phyloP scores from a whole-genome alignment of 2,329 filamentous ascomycete genomes.

The Trichothecium sympodiale region DNA sequence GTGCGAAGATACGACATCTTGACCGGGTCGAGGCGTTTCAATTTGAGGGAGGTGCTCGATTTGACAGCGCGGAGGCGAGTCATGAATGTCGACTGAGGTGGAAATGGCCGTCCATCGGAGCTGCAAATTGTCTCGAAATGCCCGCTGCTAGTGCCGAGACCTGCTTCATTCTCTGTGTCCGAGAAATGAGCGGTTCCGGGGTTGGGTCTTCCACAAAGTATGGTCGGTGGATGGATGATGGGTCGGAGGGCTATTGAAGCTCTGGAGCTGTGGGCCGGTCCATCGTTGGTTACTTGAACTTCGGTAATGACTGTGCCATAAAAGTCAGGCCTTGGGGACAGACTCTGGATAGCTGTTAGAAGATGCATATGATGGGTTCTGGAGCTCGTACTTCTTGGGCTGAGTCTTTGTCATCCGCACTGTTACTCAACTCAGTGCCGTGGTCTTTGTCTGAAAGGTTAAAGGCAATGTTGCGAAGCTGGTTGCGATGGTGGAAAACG shows the following conservation, averaged over 20 bases:
- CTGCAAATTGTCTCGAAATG: conserved; percentile 18
- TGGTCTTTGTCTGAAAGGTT: conserved; percentile 13
- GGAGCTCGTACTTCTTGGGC: conserved; percentile 11
- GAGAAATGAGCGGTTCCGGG: conserved; percentile 1
- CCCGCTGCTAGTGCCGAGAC: conserved; percentile 6
- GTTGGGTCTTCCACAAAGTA: conserved; percentile 8
- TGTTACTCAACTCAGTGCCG: conserved; percentile 12
- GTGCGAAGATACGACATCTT: conserved; percentile 50
- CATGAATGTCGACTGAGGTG: conserved; percentile 7
- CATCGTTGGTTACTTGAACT: conserved; percentile 29
- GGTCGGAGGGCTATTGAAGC: conserved; percentile 4
- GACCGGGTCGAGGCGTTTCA: conserved; percentile 35
- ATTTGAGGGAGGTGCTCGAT: conserved; percentile 18
- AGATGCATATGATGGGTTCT: conserved; percentile 7
- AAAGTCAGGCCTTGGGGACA: conserved; percentile 17
- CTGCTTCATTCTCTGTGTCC: neutral
- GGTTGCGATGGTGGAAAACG: conserved; percentile 47
- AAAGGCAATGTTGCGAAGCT: conserved; percentile 32
- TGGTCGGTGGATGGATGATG: conserved; percentile 7
- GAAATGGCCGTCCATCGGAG: conserved; percentile 11
- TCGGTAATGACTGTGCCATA: conserved; percentile 40
- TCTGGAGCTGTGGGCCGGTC: conserved; percentile 5
- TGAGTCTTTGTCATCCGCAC: conserved; percentile 17
- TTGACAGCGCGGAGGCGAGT: conserved; percentile 13
- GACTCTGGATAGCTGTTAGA: conserved; percentile 11